phyloP scores from a whole-genome alignment of 495 filamentous ascomycete genomes.

The Talaromyces liani region DNA sequence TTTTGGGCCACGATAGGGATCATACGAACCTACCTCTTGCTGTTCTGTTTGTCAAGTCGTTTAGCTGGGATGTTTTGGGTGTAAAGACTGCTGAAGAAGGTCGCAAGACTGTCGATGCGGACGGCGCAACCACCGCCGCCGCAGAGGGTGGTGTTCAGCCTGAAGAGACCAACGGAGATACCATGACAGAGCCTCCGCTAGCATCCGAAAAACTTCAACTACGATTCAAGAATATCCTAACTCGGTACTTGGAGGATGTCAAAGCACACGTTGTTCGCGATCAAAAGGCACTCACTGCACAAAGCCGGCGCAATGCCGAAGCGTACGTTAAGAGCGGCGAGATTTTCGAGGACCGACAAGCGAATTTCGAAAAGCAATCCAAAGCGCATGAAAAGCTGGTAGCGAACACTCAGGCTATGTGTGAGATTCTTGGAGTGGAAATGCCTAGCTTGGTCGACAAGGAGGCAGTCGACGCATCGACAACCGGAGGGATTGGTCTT shows the following conservation, averaged over 20 bases:
- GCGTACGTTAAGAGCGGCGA: constrained; percentile 98
- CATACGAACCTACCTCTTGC: constrained; percentile 86
- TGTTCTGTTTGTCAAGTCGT: constrained; percentile 91
- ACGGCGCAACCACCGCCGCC: constrained; percentile 59
- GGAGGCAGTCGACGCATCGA: constrained; percentile 54
- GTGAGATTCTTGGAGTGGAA: constrained; percentile 80
- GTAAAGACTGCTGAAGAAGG: constrained; percentile 64
- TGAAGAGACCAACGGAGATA: constrained; percentile 25
- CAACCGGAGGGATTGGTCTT: constrained; percentile 77
- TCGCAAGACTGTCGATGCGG: constrained; percentile 76
- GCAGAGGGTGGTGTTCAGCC: constrained; percentile 36
- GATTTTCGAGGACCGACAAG: constrained; percentile 95
- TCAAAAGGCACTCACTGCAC: constrained; percentile 73
- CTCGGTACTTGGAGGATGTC: constrained; percentile 88
- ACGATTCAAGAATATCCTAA: constrained; percentile 81
- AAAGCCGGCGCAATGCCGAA: constrained; percentile 91
- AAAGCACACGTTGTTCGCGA: constrained; percentile 82
- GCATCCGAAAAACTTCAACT: constrained; percentile 68
- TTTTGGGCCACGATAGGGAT: constrained; percentile 87
- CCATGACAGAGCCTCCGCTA: constrained; percentile 61
- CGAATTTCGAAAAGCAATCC: constrained; percentile 86
- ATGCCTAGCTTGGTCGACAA: constrained; percentile 91
- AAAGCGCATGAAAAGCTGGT: constrained; percentile 89
- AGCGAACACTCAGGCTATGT: constrained; percentile 82
- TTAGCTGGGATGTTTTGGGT: constrained; percentile 91